Conservation (phyloP, 176 grass and related monocot genomes). For the Hordeum vulgare region DNA sequence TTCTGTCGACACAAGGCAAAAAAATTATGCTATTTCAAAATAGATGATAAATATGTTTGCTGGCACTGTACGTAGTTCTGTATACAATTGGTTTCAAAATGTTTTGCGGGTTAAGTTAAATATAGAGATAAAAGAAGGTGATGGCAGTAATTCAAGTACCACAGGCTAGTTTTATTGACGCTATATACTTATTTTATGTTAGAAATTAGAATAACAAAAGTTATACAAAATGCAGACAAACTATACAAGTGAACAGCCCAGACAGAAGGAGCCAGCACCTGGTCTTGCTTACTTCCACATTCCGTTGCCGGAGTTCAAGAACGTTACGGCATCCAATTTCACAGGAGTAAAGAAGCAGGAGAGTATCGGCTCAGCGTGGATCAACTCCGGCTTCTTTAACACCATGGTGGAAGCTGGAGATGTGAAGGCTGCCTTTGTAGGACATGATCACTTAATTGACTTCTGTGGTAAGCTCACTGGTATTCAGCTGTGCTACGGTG, state of each 20-base stretch:
- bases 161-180: not conserved
- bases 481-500: slow-evolving; percentile 83
- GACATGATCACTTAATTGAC: slow-evolving; percentile 90
- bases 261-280: slow-evolving; percentile 67
- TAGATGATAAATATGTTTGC: not conserved
- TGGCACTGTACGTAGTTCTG: not conserved
- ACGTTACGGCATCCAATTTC: slow-evolving; percentile 57
- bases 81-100: not conserved
- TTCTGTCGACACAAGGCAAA: not conserved
- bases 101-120: not conserved
- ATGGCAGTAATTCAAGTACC: not conserved
- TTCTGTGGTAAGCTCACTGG: slow-evolving; percentile 75
- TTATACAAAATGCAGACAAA: slow-evolving; percentile 42
- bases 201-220: not conserved
- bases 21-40: not conserved
- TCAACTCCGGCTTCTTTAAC: slow-evolving; percentile 89
- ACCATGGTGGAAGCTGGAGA: slow-evolving; percentile 89
- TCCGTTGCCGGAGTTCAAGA: slow-evolving; percentile 72
- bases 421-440: slow-evolving; percentile 72
- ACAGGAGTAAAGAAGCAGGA: slow-evolving; percentile 90
- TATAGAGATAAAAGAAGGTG: not conserved
- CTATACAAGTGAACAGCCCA: slow-evolving; percentile 39
- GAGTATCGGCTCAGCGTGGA: slow-evolving; percentile 64
- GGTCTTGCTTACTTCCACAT: slow-evolving; percentile 93
- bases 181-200: not conserved